Base-by-base conservation (phyloP, 805 yeast species). In the Nakazawaea siamensis region DNA sequence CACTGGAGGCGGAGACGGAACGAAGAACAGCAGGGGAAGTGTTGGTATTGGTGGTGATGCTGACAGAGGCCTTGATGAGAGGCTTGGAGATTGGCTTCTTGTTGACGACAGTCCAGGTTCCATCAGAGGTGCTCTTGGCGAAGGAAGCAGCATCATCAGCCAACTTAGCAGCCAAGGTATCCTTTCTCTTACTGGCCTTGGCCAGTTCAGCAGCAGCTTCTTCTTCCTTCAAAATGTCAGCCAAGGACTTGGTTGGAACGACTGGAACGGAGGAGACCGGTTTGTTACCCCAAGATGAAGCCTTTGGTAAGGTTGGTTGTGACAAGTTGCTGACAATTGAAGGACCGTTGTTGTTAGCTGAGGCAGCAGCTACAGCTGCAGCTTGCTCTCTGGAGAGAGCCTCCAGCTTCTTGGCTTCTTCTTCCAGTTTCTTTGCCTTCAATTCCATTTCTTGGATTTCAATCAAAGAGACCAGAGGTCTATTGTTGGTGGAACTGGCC, bases 161-260 rank as follows among this genome's bases (percentile, higher is more conserved):
- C 58, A 33, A 27, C 17, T 29, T 27, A n/a, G 43, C 34, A 24
- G 41, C 31, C 12, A 47, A 54, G 18, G 58, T 32, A 33, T 54
- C 49, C 20, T 43, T 42, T 21, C 37, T 47, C 32, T 55, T 50
- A 43, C 46, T 46, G 18, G 58, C 58, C 24, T 53, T 57, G 5
- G 55, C 47, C 4, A 47, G 31, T 23, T 17, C 47, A 47, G 9
- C 29, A 17, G 63, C 63, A 30, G 55, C 65, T 24, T 61, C 69
- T 51, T 75, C 80, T 53, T 76, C 83, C 39, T 56, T 66, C 48
- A 75, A 80, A 41, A 77, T 76, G 37, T 77, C 82, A 10, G 73
- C 76, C 36, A 77, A 58, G 0, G 80, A 64, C 50, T 70, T 71
- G 23, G 57, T 54, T 21, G 72, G 68, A 11, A 50, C 49, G 16